Conservation (phyloP, 257 asterid genomes). For the Knoxia roxburghii region DNA sequence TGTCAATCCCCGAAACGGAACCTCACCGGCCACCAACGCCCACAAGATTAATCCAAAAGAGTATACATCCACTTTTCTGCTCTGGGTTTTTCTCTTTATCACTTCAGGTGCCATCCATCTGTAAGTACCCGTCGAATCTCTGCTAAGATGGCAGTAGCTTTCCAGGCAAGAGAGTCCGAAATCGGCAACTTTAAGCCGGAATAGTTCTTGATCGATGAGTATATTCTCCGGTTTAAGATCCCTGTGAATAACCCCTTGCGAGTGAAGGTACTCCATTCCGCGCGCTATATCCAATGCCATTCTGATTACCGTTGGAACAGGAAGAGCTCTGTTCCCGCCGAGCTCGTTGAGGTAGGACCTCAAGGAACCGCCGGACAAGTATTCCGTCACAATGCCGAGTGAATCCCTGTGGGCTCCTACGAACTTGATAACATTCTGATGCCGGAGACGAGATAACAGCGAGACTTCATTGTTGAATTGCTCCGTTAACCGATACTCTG, state of each 20-base stretch:
- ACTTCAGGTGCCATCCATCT: slow-evolving; percentile 99
- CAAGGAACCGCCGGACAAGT: slow-evolving; percentile 78
- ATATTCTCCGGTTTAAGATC: slow-evolving; percentile 90
- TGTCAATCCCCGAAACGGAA: slow-evolving; percentile 81
- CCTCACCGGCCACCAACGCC: slow-evolving; percentile 69
- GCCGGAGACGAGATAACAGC: slow-evolving; percentile 55
- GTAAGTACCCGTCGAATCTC: slow-evolving; percentile 72
- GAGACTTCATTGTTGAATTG: slow-evolving; percentile 62
- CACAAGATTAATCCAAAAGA: slow-evolving; percentile 83
- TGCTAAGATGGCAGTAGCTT: slow-evolving; percentile 46
- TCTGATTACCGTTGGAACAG: slow-evolving; percentile 49
- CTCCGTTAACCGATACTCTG: slow-evolving; percentile 39
- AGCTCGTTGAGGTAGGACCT: slow-evolving; percentile 78
- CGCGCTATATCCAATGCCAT: slow-evolving; percentile 77
- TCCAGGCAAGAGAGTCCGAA: slow-evolving; percentile 85
- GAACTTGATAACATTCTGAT: slow-evolving; percentile 68
- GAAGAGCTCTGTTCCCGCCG: slow-evolving; percentile 62
- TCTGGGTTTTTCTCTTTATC: slow-evolving; percentile 59
- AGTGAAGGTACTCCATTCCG: slow-evolving; percentile 81
- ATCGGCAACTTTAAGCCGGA: slow-evolving; percentile 81
- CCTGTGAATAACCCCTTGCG: slow-evolving; percentile 80
- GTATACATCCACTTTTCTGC: slow-evolving; percentile 78
- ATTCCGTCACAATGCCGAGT: slow-evolving; percentile 69
- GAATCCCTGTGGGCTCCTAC: slow-evolving; percentile 74
- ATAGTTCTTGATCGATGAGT: slow-evolving; percentile 67